Evolutionary conservation across 2,329 filamentous ascomycete species (phyloP).

Genomic region (Malbranchea zuffiana): DNA sequence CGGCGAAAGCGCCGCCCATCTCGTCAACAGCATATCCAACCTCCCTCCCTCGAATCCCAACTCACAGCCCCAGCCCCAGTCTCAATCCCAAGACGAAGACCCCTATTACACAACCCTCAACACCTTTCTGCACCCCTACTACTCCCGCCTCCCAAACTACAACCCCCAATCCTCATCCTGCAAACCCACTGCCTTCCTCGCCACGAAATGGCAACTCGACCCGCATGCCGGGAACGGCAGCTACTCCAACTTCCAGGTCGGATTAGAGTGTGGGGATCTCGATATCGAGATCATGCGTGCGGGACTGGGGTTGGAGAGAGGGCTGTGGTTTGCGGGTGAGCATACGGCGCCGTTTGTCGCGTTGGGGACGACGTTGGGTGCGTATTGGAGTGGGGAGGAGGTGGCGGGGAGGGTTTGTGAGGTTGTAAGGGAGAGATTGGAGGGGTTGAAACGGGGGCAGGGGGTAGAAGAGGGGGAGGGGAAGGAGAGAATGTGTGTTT

Average conservation of each 20-base stretch:
- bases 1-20: slow-evolving; percentile 32
- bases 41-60: no score
- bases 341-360: slow-evolving; percentile 86
- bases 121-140: slow-evolving; percentile 67
- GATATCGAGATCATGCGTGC: slow-evolving; percentile 54
- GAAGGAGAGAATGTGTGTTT: no score
- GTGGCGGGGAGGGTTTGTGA: slow-evolving; percentile 49
- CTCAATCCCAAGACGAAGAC: slow-evolving; percentile 28
- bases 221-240: slow-evolving; percentile 69
- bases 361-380: slow-evolving; percentile 77
- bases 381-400: slow-evolving; percentile 81
- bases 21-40: slow-evolving; percentile 29
- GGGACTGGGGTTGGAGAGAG: slow-evolving; percentile 43
- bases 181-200: slow-evolving; percentile 50
- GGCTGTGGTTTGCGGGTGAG: slow-evolving; percentile 79
- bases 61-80: no score
- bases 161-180: slow-evolving; percentile 44
- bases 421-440: not conserved
- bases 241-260: slow-evolving; percentile 77
- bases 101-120: slow-evolving; percentile 47
- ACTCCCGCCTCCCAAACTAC: slow-evolving; percentile 62
- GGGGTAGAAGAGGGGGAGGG: no score
- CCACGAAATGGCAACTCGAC: slow-evolving; percentile 70
- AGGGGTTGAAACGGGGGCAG: no score
- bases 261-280: slow-evolving; percentile 56